These are phyloP conservation scores for Brassica nigra DNA, from an alignment of 345 rosid genomes.

Conservation along the genomic window DNA sequence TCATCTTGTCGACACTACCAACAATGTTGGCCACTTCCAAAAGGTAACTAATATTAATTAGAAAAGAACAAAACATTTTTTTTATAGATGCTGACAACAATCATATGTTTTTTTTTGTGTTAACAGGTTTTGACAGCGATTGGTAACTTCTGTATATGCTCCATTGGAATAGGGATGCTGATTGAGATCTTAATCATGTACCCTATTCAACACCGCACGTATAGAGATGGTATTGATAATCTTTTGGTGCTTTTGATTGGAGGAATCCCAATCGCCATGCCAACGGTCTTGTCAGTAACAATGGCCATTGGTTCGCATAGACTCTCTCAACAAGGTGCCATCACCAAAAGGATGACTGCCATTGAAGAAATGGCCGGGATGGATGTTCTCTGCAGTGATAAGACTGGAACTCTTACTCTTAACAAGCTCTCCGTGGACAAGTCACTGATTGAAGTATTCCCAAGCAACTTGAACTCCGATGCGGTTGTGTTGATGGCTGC, in stretches of 20 bases:
- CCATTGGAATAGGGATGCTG: conserved; percentile 75
- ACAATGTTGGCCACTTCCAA: conserved; percentile 95
- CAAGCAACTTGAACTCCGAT: conserved; percentile 46
- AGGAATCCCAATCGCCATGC: conserved; percentile 98
- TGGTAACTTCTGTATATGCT: conserved; percentile 97
- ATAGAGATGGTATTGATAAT: conserved; percentile 89
- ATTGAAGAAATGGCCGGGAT: conserved; percentile 98
- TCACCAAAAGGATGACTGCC: conserved; percentile 97
- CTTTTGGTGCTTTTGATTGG: conserved; percentile 91
- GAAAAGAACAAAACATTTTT: background rate
- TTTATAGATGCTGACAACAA: background rate
- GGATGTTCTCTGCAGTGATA: conserved; percentile 97
- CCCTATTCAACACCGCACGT: conserved; percentile 69
- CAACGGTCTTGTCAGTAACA: conserved; percentile 90
- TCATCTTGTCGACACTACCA: conserved; percentile 89
- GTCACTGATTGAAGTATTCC: conserved; percentile 72
- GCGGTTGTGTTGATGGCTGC: conserved; percentile 66
- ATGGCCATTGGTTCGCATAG: conserved; percentile 98
- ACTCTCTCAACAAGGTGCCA: conserved; percentile 89
- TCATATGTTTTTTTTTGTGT: background rate
- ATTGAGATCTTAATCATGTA: conserved; percentile 81
- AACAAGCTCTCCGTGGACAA: conserved; percentile 93
- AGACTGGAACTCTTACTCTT: conserved; percentile 93
- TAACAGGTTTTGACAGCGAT: conserved; percentile 78
- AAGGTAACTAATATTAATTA: conserved; percentile 46